Conservation (phyloP, 116 monocot genomes). For the Dioscorea cayenensis region DNA sequence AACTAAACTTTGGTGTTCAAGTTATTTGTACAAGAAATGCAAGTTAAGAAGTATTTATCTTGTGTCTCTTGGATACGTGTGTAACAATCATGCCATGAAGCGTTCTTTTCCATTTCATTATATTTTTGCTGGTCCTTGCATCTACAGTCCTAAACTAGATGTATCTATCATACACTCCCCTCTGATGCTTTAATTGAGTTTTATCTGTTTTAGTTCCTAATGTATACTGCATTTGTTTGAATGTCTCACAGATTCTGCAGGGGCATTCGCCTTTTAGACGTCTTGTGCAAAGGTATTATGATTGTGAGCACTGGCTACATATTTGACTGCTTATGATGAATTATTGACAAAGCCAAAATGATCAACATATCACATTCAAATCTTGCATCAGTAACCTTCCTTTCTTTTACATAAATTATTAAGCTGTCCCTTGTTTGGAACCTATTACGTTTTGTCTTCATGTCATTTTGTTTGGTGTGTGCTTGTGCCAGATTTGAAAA, state of each 20-base stretch:
- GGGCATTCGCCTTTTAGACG: conserved; percentile 84
- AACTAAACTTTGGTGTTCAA: not conserved
- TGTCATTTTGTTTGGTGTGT: conserved; percentile 1
- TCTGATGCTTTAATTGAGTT: not conserved
- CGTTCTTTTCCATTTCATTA: not conserved
- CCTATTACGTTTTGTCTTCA: conserved; percentile 1
- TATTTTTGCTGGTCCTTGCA: not conserved
- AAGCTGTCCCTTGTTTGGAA: not conserved
- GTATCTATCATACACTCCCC: not conserved
- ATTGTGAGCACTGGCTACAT: conserved; percentile 7
- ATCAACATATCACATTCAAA: not conserved
- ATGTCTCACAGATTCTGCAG: conserved; percentile 64
- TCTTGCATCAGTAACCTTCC: not conserved
- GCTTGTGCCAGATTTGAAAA: conserved; percentile 58
- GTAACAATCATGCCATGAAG: not conserved
- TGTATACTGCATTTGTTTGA: not conserved
- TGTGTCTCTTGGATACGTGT: not conserved
- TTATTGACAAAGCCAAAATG: not conserved
- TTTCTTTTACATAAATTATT: not conserved
- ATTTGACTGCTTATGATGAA: not conserved
- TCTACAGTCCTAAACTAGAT: not conserved
- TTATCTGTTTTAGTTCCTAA: not conserved
- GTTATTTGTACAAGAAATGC: not conserved
- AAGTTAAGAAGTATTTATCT: not conserved
- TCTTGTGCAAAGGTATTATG: conserved; percentile 53